A percentile compares a stretch with the other conserved stretches of the same genome.
Conservation (phyloP, 352 stramenopile genomes). For the Phytophthora colocasiae region DNA sequence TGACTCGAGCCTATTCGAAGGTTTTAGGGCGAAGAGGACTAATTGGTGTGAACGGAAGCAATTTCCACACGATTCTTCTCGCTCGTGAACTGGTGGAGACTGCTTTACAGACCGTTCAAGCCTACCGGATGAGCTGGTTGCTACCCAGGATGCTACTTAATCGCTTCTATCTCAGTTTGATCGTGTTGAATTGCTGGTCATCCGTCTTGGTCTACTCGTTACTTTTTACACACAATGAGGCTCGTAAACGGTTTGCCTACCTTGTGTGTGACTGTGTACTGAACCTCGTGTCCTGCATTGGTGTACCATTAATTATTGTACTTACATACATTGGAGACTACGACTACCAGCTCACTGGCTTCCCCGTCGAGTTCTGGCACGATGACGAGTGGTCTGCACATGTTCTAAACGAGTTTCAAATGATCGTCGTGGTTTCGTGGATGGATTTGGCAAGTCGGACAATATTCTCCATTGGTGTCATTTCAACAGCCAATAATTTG, state of each 20-base stretch:
- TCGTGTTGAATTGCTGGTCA: constrained; percentile 37
- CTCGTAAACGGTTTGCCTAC: constrained; percentile 33
- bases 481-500: constrained; percentile 11
- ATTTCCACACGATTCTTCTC: constrained; percentile 26
- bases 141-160: constrained; percentile 30
- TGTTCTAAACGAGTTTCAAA: constrained; percentile 36
- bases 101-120: constrained; percentile 40
- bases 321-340: constrained; percentile 32
- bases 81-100: constrained; percentile 35
- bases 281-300: constrained; percentile 40
- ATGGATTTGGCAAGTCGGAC: constrained; percentile 27
- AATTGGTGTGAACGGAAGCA: constrained; percentile 29
- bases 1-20: constrained; percentile 6
- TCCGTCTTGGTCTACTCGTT: constrained; percentile 31
- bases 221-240: constrained; percentile 16
- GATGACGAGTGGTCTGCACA: constrained; percentile 35
- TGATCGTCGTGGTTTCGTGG: constrained; percentile 42
- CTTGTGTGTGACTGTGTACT: constrained; percentile 39
- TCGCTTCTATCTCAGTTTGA: constrained; percentile 29
- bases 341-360: constrained; percentile 12
- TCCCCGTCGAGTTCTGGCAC: constrained; percentile 38
- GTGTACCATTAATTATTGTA: constrained; percentile 29
- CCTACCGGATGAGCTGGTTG: constrained; percentile 43
- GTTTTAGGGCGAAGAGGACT: constrained; percentile 18
- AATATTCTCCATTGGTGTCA: constrained; percentile 26